Evolutionary conservation across 768 basidiomycete genomes (phyloP), one percentile per base, ranked within the genome.

Genomic region (Lactarius hatsudake): DNA sequence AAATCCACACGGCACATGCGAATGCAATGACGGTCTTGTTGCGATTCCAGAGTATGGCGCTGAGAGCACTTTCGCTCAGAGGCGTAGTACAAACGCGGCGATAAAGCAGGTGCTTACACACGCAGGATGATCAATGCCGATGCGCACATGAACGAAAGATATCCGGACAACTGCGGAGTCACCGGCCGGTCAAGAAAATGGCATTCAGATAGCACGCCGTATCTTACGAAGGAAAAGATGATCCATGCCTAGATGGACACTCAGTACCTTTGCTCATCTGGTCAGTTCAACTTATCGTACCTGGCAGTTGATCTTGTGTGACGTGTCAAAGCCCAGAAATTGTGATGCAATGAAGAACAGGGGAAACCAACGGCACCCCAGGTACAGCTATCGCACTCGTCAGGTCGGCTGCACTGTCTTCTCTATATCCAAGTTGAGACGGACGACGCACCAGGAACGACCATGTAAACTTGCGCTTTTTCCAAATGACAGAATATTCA

Each of bases 61-160:
- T 67, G 30, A 26, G 32, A 32, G 2, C 12, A 51, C 26, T 17
- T n/a, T n/a, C 15, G 5, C 17, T 63, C 48, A 59, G 38, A 36
- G 26, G 20, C n/a, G 45, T 36, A 13, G 45, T 36, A 13, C 26
- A 55, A 30, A 15, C 15, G 6, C 18, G 20, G 17, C n/a, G 3
- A 34, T 20, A 13, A 54, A 12, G 8, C 13, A 30, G 18, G 28
- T 30, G 20, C 66, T 62, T 40, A 69, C 68, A 69, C 42, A 15
- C 68, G 68, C 20, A 69, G 57, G 28, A 67, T 51, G 23, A 69
- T 45, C 26, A 69, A 40, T 9, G 68, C 38, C 38, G 68, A 69
- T 32, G 68, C 60, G 8, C 56, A 69, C n/a, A 30, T n/a, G 40
- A 62, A 58, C 42, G 68, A 58, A 26, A 66, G 20, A 53, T 67